Evolutionary conservation across 2,329 filamentous ascomycete species (phyloP).

Genomic region (Aspergillus sp.): DNA sequence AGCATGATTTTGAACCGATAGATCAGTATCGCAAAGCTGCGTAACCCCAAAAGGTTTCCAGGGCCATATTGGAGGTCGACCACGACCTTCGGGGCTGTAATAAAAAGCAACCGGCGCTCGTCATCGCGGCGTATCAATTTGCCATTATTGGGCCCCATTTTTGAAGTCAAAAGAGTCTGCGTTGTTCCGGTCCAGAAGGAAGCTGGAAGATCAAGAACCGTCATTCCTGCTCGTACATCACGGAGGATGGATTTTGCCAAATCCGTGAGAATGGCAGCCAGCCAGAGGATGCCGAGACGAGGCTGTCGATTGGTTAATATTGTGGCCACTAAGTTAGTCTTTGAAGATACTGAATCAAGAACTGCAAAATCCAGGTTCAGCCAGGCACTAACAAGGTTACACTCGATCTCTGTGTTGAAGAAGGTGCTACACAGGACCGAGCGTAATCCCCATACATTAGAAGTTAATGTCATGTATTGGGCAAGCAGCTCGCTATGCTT

Average conservation of each 20-base stretch:
- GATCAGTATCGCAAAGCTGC: slow-evolving; percentile 17
- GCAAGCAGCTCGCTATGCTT: not conserved
- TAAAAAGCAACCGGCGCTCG: slow-evolving; percentile 23
- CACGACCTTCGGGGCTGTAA: slow-evolving; percentile 15
- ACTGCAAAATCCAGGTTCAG: slow-evolving; percentile 21
- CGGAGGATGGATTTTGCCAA: slow-evolving; percentile 15
- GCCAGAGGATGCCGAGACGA: slow-evolving; percentile 20
- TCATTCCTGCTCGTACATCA: slow-evolving; percentile 10
- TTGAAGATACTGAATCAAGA: slow-evolving; percentile 12
- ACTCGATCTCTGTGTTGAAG: slow-evolving; percentile 23
- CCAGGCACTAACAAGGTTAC: slow-evolving; percentile 26
- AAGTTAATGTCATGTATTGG: slow-evolving; percentile 16
- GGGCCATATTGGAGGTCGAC: slow-evolving; percentile 14
- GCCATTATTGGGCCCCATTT: not conserved
- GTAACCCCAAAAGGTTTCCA: slow-evolving; percentile 25
- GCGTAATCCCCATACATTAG: slow-evolving; percentile 21
- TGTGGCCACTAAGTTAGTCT: slow-evolving; percentile 2
- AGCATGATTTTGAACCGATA: slow-evolving; percentile 18
- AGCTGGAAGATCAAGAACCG: slow-evolving; percentile 9
- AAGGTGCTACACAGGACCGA: slow-evolving; percentile 26
- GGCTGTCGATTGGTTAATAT: slow-evolving; percentile 18
- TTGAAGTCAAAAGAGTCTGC: slow-evolving; percentile 19
- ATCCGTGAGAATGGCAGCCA: slow-evolving; percentile 19
- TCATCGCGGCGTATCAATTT: slow-evolving; percentile 17
- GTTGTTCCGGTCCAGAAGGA: slow-evolving; percentile 16